Evolutionary conservation across 2,329 filamentous ascomycete species (phyloP).

Genomic region (Aspergillus tamarii): DNA sequence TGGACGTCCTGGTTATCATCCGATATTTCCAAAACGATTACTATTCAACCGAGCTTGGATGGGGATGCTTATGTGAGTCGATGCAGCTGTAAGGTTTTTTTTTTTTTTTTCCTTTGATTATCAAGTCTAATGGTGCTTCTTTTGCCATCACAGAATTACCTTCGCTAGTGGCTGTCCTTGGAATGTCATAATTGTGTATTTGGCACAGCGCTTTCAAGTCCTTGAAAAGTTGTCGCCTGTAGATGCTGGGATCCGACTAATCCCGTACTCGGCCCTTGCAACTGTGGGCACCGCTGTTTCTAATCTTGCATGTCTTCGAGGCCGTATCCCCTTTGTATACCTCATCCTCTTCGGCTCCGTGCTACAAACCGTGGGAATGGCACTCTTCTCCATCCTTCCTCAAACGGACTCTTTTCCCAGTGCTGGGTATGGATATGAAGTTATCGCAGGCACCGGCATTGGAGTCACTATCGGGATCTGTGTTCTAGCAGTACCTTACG

Average conservation of each 20-base stretch:
- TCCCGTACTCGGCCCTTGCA: slow-evolving; percentile 6
- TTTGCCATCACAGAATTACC: neutral
- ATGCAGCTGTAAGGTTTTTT: neutral
- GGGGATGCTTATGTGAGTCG: slow-evolving; percentile 9
- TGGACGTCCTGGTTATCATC: neutral
- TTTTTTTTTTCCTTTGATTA: neutral
- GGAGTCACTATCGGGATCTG: slow-evolving; percentile 8
- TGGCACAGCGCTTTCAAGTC: slow-evolving; percentile 7
- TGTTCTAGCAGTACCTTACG: slow-evolving; percentile 5
- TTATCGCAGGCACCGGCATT: slow-evolving; percentile 1
- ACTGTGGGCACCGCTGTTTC: slow-evolving; percentile 2
- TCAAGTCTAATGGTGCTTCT: neutral
- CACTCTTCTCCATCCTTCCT: neutral
- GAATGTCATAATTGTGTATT: slow-evolving; percentile 9
- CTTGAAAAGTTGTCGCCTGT: slow-evolving; percentile 1
- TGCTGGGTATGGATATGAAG: slow-evolving; percentile 7
- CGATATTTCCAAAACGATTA: slow-evolving; percentile 4
- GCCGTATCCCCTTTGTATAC: slow-evolving; percentile 9
- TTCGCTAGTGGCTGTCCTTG: slow-evolving; percentile 12
- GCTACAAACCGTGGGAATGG: slow-evolving; percentile 6
- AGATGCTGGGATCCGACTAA: slow-evolving; percentile 4
- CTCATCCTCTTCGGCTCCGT: slow-evolving; percentile 6
- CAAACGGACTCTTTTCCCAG: neutral
- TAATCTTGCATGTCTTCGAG: neutral
- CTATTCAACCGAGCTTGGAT: slow-evolving; percentile 10